A percentile compares a stretch with the other conserved stretches of the same genome.
phyloP scores from a whole-genome alignment of 805 yeast genomes.

The Candida qinlingensis region DNA sequence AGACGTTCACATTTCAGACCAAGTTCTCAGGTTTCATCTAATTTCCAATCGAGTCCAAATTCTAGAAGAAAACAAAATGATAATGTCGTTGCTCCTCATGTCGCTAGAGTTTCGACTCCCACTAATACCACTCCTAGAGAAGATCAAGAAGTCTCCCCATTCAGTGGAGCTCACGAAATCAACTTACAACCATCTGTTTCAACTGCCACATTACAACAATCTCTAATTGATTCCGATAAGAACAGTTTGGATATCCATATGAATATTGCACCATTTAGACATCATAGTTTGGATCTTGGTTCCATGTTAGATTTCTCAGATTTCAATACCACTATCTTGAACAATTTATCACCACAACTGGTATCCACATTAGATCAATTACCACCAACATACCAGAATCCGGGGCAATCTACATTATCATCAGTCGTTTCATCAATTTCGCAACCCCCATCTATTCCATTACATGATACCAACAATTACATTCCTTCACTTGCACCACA shows the following conservation, averaged over 20 bases:
- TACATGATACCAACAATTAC: neutral
- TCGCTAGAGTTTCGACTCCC: neutral
- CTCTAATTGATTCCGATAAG: constrained; percentile 9
- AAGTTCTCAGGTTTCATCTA: constrained; percentile 17
- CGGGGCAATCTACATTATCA: constrained; percentile 1
- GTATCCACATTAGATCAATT: constrained; percentile 4
- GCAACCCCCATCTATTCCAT: neutral
- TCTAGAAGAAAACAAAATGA: constrained; percentile 10
- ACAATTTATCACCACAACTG: constrained; percentile 13
- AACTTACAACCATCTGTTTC: neutral
- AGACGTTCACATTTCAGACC: constrained; percentile 23
- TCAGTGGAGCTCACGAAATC: neutral
- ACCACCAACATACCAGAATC: neutral
- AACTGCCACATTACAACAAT: neutral
- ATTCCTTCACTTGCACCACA: neutral
- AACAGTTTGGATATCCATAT: constrained; percentile 21
- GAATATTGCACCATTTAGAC: constrained; percentile 19
- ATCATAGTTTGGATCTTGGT: constrained; percentile 22
- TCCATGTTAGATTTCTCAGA: constrained; percentile 13
- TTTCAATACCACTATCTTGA: constrained; percentile 3
- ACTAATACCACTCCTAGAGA: neutral
- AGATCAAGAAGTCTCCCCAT: constrained; percentile 5
- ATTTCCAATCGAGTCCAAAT: neutral
- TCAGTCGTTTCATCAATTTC: neutral
- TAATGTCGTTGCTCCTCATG: constrained; percentile 6